A percentile compares a stretch with the other conserved stretches of the same genome.
phyloP scores from a whole-genome alignment of 1,139 yeast genomes.

The Candida sanyaensis region DNA sequence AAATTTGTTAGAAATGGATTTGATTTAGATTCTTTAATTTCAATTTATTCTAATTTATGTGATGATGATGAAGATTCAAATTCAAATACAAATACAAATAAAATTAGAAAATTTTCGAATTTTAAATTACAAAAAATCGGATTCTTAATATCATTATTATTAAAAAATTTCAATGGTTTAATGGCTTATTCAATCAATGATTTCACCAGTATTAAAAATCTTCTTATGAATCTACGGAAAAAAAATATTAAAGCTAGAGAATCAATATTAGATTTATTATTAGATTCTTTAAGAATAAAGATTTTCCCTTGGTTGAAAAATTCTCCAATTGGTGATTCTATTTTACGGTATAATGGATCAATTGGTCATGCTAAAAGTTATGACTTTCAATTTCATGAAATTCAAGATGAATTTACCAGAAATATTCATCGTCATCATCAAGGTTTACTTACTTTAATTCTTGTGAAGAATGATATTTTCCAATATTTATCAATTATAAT shows the following conservation, averaged over 20 bases:
- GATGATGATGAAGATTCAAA: conserved; percentile 9
- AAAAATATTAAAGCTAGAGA: conserved; percentile 60
- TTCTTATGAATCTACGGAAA: conserved; percentile 63
- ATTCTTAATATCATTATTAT: conserved; percentile 55
- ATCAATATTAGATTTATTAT: conserved; percentile 67
- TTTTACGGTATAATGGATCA: conserved; percentile 16
- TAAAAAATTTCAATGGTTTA: conserved; percentile 82
- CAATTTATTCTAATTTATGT: conserved; percentile 50
- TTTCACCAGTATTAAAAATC: conserved; percentile 56
- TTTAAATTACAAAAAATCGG: conserved; percentile 61
- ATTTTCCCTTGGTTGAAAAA: conserved; percentile 59
- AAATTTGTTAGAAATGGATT: conserved; percentile 58
- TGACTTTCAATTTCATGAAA: conserved; percentile 10
- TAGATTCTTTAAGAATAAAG: conserved; percentile 65
- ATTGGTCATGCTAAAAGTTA: conserved; percentile 1
- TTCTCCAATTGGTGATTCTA: conserved; percentile 34
- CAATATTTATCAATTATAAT: conserved; percentile 51
- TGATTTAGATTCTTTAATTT: conserved; percentile 63
- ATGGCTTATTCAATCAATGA: conserved; percentile 62
- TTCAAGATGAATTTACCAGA: conserved; percentile 17
- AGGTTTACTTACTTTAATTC: conserved; percentile 55
- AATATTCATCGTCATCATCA: conserved; percentile 57
- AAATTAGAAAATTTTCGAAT: conserved; percentile 13
- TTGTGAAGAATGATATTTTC: conserved; percentile 59
- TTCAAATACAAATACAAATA: conserved; percentile 7